phyloP scores from a whole-genome alignment of 2,329 filamentous ascomycete genomes.

The Zymoseptoria brevis region DNA sequence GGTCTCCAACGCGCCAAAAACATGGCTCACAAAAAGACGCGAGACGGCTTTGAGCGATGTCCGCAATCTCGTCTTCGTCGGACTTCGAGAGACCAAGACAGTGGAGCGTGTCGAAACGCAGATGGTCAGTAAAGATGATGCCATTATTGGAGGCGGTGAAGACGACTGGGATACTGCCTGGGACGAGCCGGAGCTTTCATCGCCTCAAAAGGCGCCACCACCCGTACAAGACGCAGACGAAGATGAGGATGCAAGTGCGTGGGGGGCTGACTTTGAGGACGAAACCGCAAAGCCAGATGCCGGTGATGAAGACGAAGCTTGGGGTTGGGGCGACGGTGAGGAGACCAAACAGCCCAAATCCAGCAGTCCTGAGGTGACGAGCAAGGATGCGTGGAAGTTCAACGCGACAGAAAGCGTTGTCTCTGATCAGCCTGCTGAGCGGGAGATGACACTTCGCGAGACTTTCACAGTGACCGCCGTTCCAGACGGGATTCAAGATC shows the following conservation, averaged over 20 bases:
- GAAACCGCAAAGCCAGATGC: conserved; percentile 16
- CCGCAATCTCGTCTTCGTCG: conserved; percentile 58
- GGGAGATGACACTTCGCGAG: conserved; percentile 63
- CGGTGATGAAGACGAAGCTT: conserved; percentile 53
- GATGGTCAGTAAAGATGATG: conserved; percentile 61
- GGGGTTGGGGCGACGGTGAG: conserved; percentile 75
- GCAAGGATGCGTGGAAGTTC: conserved; percentile 19
- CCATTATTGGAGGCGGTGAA: conserved; percentile 43
- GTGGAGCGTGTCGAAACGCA: conserved; percentile 84
- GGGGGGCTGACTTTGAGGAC: conserved; percentile 37
- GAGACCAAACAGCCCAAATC: conserved; percentile 21
- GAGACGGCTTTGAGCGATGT: conserved; percentile 71
- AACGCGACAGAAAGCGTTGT: conserved; percentile 19
- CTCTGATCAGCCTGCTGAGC: conserved; percentile 21
- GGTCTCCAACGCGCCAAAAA: conserved; percentile 68
- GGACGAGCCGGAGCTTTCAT: conserved; percentile 52
- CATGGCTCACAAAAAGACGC: conserved; percentile 79
- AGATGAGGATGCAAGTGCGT: conserved; percentile 43
- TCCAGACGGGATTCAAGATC: conserved; percentile 65
- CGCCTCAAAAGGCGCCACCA: conserved; percentile 15
- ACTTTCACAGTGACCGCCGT: conserved; percentile 83
- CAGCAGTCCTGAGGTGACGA: conserved; percentile 16
- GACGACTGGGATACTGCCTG: conserved; percentile 73
- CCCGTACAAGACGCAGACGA: conserved; percentile 24
- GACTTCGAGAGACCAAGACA: conserved; percentile 57